Evolutionary conservation across 2,329 filamentous ascomycete genomes (phyloP).

Genomic region (Fusarium secorum): DNA sequence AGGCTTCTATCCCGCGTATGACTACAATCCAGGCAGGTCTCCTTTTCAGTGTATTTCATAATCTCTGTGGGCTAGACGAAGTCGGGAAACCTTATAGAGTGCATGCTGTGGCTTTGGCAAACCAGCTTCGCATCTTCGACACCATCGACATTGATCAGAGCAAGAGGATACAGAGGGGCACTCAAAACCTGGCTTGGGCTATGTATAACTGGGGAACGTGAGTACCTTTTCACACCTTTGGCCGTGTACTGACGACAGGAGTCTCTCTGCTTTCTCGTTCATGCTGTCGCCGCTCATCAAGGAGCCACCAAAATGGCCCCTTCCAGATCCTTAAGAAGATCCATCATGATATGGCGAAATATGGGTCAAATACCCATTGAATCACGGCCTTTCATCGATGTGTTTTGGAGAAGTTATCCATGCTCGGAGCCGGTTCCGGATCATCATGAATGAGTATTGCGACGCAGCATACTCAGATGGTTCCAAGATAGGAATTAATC

Average conservation of each 20-base stretch:
- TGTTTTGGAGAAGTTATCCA: conserved; percentile 43
- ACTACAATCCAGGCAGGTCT: conserved; percentile 50
- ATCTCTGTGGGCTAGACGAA: conserved; percentile 48
- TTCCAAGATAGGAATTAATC: conserved; percentile 19
- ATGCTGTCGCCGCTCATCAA: conserved; percentile 41
- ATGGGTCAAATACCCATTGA: conserved; percentile 48
- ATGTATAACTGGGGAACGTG: conserved; percentile 48
- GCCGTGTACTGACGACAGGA: background rate
- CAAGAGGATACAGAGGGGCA: conserved; percentile 32
- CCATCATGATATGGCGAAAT: conserved; percentile 48
- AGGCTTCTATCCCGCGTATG: conserved; percentile 40
- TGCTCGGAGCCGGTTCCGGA: conserved; percentile 41
- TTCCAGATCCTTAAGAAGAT: conserved; percentile 42
- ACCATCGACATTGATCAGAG: background rate
- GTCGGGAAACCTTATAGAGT: conserved; percentile 48
- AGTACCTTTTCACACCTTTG: background rate
- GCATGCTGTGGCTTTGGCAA: conserved; percentile 45
- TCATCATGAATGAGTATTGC: conserved; percentile 48
- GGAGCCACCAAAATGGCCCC: conserved; percentile 40
- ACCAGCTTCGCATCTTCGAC: conserved; percentile 45
- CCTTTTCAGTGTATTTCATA: conserved; percentile 45
- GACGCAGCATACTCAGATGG: conserved; percentile 18
- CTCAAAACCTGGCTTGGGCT: conserved; percentile 47
- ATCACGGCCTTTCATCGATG: conserved; percentile 27
- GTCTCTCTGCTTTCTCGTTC: conserved; percentile 40